Evolutionary conservation across 2,329 filamentous ascomycete genomes (phyloP).

Genomic region (Zalaria sp.): DNA sequence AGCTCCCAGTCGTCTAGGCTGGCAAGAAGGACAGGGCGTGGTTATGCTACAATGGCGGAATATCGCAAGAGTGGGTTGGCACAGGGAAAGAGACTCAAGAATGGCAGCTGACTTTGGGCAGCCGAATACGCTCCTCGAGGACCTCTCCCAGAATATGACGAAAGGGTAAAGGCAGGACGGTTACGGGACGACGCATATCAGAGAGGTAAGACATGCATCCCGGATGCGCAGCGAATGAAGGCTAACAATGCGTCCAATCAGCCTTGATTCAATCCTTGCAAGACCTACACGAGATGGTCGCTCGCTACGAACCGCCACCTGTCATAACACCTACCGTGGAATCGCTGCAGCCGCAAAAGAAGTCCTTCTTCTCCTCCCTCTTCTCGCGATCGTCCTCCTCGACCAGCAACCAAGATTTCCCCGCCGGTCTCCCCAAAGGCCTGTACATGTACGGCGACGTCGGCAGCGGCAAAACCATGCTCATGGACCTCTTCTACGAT

Average conservation of each 20-base stretch:
- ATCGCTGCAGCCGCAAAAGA: conserved; percentile 42
- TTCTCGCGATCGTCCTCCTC: conserved; percentile 36
- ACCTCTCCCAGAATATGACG: conserved; percentile 79
- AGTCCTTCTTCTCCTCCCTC: conserved; percentile 43
- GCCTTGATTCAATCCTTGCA: conserved; percentile 83
- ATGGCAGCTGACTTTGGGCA: background rate
- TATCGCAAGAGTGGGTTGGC: conserved; percentile 11
- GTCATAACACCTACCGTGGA: conserved; percentile 69
- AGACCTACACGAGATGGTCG: conserved; percentile 72
- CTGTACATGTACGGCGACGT: conserved; percentile 95
- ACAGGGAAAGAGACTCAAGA: background rate
- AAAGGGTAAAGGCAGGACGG: conserved; percentile 57
- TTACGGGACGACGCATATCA: conserved; percentile 85
- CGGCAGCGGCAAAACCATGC: conserved; percentile 95
- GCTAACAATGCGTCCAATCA: conserved; percentile 19
- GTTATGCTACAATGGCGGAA: conserved; percentile 16
- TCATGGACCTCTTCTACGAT: conserved; percentile 98
- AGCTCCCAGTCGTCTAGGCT: background rate
- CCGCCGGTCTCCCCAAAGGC: conserved; percentile 56
- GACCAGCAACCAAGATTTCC: conserved; percentile 1
- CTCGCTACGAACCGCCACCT: conserved; percentile 55
- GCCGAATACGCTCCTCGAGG: conserved; percentile 27
- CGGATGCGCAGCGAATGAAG: conserved; percentile 2
- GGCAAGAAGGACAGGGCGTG: background rate
- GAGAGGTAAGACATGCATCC: conserved; percentile 43